Conservation (phyloP, 441 rosid genomes). For the Erodium trifolium region DNA sequence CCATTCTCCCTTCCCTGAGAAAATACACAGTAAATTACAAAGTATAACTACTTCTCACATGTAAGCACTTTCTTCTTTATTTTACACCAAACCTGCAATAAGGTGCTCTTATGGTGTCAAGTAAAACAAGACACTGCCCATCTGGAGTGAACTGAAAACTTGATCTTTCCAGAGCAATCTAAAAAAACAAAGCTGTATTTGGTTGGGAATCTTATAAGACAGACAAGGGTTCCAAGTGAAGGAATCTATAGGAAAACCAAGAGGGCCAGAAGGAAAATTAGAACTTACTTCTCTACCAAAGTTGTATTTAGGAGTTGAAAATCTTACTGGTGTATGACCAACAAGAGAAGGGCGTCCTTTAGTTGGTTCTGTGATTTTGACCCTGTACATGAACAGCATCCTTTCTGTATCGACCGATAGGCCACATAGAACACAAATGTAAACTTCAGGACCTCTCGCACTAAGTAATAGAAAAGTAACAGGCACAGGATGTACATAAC, state of each 20-base stretch:
- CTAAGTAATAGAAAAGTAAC: conserved; percentile 47
- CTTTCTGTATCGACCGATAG: conserved; percentile 31
- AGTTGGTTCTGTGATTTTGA: conserved; percentile 39
- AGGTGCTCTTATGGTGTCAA: conserved; percentile 57
- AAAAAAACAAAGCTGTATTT: conserved; percentile 10
- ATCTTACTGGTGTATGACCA: conserved; percentile 49
- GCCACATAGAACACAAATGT: conserved; percentile 57
- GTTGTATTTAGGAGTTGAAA: conserved; percentile 39
- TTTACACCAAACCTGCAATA: conserved; percentile 63
- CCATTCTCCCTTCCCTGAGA: conserved; percentile 54
- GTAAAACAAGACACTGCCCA: conserved; percentile 56
- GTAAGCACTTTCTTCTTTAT: conserved; percentile 9
- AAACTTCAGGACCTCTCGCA: conserved; percentile 43
- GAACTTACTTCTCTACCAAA: conserved; percentile 41
- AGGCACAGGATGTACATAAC: conserved; percentile 68
- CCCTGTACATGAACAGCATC: conserved; percentile 59
- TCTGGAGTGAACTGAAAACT: conserved; percentile 63
- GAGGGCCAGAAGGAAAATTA: conserved; percentile 12
- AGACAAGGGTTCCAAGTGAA: conserved; percentile 13
- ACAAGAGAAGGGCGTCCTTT: conserved; percentile 61
- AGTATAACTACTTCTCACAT: conserved; percentile 3
- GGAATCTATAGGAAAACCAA: conserved; percentile 11
- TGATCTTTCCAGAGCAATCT: conserved; percentile 54
- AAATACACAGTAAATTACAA: conserved; percentile 18
- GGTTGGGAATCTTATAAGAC: neutral